Evolutionary conservation across 2,329 filamentous ascomycete genomes (phyloP).

Genomic region (Huntiella omanensis): DNA sequence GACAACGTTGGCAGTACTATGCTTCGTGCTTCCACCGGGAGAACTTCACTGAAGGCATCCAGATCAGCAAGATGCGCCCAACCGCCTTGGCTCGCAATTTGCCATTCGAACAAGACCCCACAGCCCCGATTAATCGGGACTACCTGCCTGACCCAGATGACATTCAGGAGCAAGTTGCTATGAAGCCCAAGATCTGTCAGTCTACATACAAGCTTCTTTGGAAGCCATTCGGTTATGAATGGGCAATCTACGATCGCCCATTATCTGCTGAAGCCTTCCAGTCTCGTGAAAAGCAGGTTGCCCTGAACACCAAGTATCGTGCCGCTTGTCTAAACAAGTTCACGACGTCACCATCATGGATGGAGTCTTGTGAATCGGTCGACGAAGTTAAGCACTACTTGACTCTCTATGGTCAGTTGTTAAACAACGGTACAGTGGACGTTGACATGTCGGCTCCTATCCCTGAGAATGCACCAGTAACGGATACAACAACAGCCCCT

Average conservation of each 20-base stretch:
- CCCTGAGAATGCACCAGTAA: too few species aligned
- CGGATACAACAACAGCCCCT: too few species aligned
- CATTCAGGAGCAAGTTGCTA: constrained; percentile 41
- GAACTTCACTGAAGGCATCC: constrained; percentile 69
- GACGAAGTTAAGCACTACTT: constrained; percentile 60
- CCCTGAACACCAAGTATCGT: constrained; percentile 39
- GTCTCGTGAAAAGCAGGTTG: constrained; percentile 30
- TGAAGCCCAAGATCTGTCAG: constrained; percentile 55
- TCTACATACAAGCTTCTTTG: constrained; percentile 68
- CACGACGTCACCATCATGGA: constrained; percentile 62
- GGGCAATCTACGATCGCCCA: constrained; percentile 51
- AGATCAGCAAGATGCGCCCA: constrained; percentile 44
- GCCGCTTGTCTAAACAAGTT: constrained; percentile 56
- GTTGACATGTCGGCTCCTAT: not conserved
- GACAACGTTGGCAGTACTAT: constrained; percentile 84
- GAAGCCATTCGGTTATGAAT: constrained; percentile 50
- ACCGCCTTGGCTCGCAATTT: constrained; percentile 55
- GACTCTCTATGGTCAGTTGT: constrained; percentile 38
- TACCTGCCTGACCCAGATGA: constrained; percentile 31
- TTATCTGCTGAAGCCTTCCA: constrained; percentile 46
- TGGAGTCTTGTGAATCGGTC: constrained; percentile 54
- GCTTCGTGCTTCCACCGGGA: constrained; percentile 79
- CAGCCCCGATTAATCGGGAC: constrained; percentile 34
- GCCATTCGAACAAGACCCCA: constrained; percentile 35
- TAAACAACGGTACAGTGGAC: constrained; percentile 24